These are phyloP conservation scores for Adansonia digitata DNA, from an alignment of 345 rosid species.

Conservation along the genomic window DNA sequence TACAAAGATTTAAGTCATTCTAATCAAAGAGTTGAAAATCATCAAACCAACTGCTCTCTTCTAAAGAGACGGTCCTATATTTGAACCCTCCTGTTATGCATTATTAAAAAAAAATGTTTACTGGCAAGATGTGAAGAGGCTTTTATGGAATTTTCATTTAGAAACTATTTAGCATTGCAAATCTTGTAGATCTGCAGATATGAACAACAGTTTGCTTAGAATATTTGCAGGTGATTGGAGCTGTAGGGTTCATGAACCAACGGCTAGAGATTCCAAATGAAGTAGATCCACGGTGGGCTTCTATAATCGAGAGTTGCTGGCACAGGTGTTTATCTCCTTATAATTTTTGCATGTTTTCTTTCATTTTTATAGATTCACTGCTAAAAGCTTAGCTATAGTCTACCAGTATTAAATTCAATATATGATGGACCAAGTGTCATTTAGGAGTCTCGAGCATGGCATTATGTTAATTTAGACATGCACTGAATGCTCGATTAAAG, in stretches of 20 bases:
- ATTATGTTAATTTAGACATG: not conserved
- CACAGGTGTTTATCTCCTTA: slow-evolving; percentile 48
- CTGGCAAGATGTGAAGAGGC: not conserved
- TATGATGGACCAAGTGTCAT: not conserved
- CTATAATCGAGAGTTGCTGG: slow-evolving; percentile 91
- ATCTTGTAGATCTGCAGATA: not conserved
- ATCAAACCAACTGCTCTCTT: not conserved
- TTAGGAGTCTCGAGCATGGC: not conserved
- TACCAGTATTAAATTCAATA: not conserved
- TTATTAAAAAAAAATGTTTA: not conserved
- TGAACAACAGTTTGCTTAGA: slow-evolving; percentile 26
- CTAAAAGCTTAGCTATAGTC: not conserved
- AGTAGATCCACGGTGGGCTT: slow-evolving; percentile 74
- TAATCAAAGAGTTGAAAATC: not conserved
- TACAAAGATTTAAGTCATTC: not conserved
- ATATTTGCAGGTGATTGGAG: slow-evolving; percentile 81
- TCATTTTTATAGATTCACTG: not conserved
- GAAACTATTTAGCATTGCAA: not conserved
- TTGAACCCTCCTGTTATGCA: not conserved
- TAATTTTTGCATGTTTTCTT: not conserved
- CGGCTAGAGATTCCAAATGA: slow-evolving; percentile 80
- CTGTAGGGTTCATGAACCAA: slow-evolving; percentile 97
- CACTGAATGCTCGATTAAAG: not conserved
- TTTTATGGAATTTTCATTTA: not conserved
- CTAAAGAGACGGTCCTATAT: not conserved